Base-by-base conservation (phyloP, 1,284 basidiomycete genomes). In the Austroboletus niveus region DNA sequence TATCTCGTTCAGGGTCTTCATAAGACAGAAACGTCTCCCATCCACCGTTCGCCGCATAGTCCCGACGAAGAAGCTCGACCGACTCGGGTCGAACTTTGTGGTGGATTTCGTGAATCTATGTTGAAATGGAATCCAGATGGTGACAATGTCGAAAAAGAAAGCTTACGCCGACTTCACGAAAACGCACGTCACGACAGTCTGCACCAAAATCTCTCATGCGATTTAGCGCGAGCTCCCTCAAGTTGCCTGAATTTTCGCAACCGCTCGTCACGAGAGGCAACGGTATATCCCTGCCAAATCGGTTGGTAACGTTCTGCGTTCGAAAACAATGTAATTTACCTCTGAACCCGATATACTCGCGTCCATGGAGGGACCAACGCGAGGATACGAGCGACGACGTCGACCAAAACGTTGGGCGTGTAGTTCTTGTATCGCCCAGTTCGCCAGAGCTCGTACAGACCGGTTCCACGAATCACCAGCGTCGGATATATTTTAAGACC, bases 1-100 rank as follows among this genome's bases (percentile, higher is more conserved):
- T 99, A 64, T 99, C 97, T 55, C 84, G 85, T 69, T 94, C 92
- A 4, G 96, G 95, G 70, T 99, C 97, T 74, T 99, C 97, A 69
- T 99, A 99, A 20, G 94, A 95, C 15, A 99, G 75, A 81, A 99
- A 99, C 1, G 96, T 98, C 74, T 99, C 97, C 97, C 97, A 99
- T 24, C 96, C 92, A 4, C 93, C 96, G 63, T 99, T 99, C 29
- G 97, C 97, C 3, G 90, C 79, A 71, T 99, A 99, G 71, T 99
- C 97, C 46, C 97, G 80, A 48, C 97, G 84, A 35, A 99, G 84
- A n/a, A 99, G 86, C 72, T 99, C 97, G 50, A 98, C 91, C 31
- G 94, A 91, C 65, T 96, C 92, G 45, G 97, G 97, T 38, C 94
- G 85, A 44, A 98, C 92, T 73, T 97, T 95, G 76, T 97, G 87